These are phyloP conservation scores for Cryphonectria nitschkei DNA, from an alignment of 2,329 filamentous ascomycete genomes.

Conservation along the genomic window DNA sequence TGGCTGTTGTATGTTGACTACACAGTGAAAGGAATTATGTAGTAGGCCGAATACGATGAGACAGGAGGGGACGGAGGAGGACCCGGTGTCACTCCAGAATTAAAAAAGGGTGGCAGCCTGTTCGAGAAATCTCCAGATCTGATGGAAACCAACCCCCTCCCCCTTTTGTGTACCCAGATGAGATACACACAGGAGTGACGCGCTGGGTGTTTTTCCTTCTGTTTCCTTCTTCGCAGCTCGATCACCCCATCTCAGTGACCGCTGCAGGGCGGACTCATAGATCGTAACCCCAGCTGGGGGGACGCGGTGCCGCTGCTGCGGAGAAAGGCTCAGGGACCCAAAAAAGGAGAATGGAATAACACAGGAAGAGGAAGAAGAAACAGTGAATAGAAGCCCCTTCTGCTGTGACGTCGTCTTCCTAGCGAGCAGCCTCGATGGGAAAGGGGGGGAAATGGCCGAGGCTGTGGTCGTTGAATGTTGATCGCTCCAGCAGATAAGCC, in stretches of 20 bases:
- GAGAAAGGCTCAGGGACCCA: not conserved
- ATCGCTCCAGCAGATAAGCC: not conserved
- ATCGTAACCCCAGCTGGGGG: slow-evolving; percentile 4
- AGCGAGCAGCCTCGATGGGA: not conserved
- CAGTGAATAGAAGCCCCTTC: not conserved
- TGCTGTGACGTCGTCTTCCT: not conserved
- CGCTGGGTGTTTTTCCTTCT: not conserved
- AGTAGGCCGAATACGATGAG: too few relatives aligned
- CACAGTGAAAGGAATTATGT: not conserved
- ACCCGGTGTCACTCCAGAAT: not conserved
- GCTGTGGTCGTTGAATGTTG: not conserved
- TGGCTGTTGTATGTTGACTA: slow-evolving; percentile 31
- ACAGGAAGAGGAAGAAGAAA: not conserved
- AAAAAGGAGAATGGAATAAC: not conserved
- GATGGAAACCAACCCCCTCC: not conserved
- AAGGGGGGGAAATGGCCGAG: not conserved
- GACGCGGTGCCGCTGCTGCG: not conserved
- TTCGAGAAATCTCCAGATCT: not conserved
- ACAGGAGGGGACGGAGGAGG: not conserved
- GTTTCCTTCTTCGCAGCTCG: not conserved
- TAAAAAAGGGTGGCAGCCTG: not conserved
- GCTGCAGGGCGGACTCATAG: not conserved
- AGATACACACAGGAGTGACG: not conserved
- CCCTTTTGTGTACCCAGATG: not conserved
- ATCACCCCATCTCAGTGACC: not conserved